phyloP scores from a whole-genome alignment of 345 rosid species.

The Eucalyptus dawsonii region DNA sequence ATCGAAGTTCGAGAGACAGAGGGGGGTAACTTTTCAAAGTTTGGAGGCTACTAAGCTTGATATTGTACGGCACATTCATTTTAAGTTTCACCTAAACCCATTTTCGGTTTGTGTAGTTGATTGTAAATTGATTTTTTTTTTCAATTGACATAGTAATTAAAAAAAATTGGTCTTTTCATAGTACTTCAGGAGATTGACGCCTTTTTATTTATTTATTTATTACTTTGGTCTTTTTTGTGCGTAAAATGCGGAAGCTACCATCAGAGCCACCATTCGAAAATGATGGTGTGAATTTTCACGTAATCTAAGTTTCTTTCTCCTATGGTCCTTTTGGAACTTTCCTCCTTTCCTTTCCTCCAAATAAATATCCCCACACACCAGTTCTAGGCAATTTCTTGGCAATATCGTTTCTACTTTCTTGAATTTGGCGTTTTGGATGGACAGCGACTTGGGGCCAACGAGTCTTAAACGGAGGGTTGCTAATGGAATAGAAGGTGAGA shows the following conservation, averaged over 20 bases:
- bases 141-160: too few relatives aligned
- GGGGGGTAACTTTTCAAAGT: not conserved
- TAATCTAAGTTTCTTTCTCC: not conserved
- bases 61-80: not conserved
- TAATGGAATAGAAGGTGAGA: not conserved
- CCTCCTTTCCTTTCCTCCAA: not conserved
- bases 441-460: not conserved
- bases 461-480: not conserved
- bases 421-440: not conserved
- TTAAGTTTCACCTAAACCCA: not conserved
- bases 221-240: not conserved
- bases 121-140: not conserved
- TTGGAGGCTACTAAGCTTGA: not conserved
- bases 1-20: not conserved
- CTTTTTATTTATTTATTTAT: accelerated
- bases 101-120: not conserved
- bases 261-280: not conserved
- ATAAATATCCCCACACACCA: not conserved
- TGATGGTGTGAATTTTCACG: not conserved
- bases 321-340: not conserved
- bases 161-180: too few relatives aligned
- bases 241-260: not conserved
- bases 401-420: not conserved
- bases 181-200: too few relatives aligned
- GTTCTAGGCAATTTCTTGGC: not conserved